Evolutionary conservation across 2,329 filamentous ascomycete genomes (phyloP).

Genomic region (Penicillium griseofulvum): DNA sequence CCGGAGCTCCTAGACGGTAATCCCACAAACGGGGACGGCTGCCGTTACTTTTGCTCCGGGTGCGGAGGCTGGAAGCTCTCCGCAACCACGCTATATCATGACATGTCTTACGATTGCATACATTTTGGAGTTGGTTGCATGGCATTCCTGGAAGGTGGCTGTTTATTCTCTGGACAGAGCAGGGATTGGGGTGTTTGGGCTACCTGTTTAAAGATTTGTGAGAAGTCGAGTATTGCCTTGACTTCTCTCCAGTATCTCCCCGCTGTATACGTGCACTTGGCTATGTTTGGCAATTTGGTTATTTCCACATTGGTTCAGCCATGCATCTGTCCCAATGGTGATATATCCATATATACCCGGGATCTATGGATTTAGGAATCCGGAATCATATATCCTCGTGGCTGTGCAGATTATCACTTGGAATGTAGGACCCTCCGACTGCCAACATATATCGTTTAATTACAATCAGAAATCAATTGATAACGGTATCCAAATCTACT

Average conservation of each 20-base stretch:
- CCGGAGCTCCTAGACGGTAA: neutral
- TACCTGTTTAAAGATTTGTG: neutral
- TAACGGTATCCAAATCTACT: conserved; percentile 8
- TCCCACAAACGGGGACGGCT: conserved; percentile 8
- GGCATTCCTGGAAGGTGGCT: conserved; percentile 24
- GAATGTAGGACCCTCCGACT: neutral
- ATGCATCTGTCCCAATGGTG: neutral
- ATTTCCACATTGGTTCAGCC: neutral
- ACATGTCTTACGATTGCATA: conserved; percentile 40
- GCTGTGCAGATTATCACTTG: neutral
- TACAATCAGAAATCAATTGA: neutral
- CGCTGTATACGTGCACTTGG: neutral
- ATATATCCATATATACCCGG: neutral
- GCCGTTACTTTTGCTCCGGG: neutral
- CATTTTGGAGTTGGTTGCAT: conserved; percentile 35
- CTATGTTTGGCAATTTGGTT: neutral
- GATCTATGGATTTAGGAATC: neutral
- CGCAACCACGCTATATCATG: conserved; percentile 12
- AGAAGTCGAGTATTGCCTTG: neutral
- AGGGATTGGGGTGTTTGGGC: conserved; percentile 21
- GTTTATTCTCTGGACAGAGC: conserved; percentile 16
- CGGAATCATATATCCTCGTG: neutral
- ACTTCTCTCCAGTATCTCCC: neutral
- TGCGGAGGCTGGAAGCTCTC: conserved; percentile 1
- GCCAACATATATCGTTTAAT: neutral